Evolutionary conservation across 2,329 filamentous ascomycete species (phyloP).

Genomic region (Hymenotorrendiella dingleyae): DNA sequence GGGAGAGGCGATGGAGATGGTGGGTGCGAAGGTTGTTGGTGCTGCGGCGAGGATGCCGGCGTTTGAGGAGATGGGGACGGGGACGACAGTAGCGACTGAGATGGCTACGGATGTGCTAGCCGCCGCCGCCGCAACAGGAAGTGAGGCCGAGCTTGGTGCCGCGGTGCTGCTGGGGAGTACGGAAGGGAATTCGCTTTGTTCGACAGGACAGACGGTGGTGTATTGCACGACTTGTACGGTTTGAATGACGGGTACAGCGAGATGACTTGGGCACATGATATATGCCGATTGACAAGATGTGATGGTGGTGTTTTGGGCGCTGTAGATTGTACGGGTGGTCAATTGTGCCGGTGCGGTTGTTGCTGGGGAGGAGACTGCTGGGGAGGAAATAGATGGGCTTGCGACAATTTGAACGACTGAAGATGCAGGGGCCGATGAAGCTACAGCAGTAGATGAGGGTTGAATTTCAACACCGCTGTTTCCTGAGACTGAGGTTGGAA

Average conservation of each 20-base stretch:
- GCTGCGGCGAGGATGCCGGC: neutral
- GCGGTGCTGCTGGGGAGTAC: neutral
- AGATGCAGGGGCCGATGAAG: neutral
- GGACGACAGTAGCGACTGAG: neutral
- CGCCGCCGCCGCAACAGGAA: neutral
- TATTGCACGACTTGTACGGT: conserved; percentile 6
- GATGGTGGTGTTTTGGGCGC: neutral
- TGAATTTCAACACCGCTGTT: neutral
- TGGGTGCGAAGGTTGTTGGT: neutral
- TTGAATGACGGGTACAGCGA: conserved; percentile 1
- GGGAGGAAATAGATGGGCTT: neutral
- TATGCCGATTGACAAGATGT: conserved; percentile 4
- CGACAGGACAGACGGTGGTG: conserved; percentile 12
- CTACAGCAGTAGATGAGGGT: neutral
- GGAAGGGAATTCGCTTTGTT: neutral
- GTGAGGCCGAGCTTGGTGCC: neutral
- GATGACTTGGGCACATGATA: neutral
- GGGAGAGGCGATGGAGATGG: neutral
- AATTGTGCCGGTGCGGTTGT: neutral
- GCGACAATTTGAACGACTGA: too few species aligned
- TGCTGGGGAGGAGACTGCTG: neutral
- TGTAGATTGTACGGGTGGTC: conserved; percentile 7
- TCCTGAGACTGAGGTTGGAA: neutral
- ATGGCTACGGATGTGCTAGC: neutral
- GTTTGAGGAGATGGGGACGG: neutral